Base-by-base conservation (phyloP, 257 asterid species). In the Solanum bulbocastanum region DNA sequence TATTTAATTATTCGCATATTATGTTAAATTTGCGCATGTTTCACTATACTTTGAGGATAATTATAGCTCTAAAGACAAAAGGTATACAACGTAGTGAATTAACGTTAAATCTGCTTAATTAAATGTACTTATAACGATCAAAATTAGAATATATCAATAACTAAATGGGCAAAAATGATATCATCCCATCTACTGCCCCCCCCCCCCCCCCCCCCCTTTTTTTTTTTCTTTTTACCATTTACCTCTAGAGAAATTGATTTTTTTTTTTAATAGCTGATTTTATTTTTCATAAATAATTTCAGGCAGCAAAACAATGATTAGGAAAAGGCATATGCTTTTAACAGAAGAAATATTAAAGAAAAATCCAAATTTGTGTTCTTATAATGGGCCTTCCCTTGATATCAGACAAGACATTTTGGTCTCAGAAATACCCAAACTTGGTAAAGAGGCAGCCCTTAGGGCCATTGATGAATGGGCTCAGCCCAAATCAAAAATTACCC, bases 291-390 rank as follows among this genome's bases (percentile, higher is more conserved):
- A 76, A 39, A 39, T 76, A 13, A 40, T 76, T 36, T 16, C 83
- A 85, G 87, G 87, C 25, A 68, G 42, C 32, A 69, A 68, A 85
- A 68, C 83, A 66, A 85, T 68, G 83, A 85, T 85, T 20, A 69
- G 14, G 83, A 68, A 85, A 69, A 85, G 87, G 40, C 69, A 68
- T n/a, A 85, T 85, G 87, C 6, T 68, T 40, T 85, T 85, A n/a
- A 85, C 87, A 8, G 87, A 85, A 18, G 87, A 85, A 85, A 66
- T 68, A 72, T 85, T 85, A 32, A 69, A 68, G 83, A 56, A 68
- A 23, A 85, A 85, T 25, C 87, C 87, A 3, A 85, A 16, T 85
- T 40, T 85, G 27, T 69, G 87, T 85, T 27, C 83, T 39, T 27
- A 66, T 10, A 65, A 74, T 40, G 87, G 49, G 23, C 83, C 87